These are phyloP conservation scores for Truncatella angustata DNA, from an alignment of 2,329 filamentous ascomycete species.

Conservation along the genomic window DNA sequence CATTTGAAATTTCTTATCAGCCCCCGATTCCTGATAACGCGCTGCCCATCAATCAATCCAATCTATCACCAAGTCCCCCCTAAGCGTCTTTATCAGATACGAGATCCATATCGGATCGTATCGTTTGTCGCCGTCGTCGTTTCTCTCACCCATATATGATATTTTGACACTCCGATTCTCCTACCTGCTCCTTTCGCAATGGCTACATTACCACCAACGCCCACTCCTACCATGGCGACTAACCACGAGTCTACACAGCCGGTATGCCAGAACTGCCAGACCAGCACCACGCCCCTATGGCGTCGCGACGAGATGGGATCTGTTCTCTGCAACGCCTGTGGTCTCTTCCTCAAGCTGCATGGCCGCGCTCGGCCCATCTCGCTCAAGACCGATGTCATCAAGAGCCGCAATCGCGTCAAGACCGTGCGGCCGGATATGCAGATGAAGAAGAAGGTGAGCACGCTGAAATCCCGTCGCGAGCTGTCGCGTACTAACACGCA, in stretches of 20 bases:
- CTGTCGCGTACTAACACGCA: neutral
- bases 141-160: neutral
- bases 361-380: conserved; percentile 90
- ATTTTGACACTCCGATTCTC: neutral
- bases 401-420: conserved; percentile 97
- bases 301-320: conserved; percentile 93
- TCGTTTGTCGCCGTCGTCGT: neutral
- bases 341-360: conserved; percentile 95
- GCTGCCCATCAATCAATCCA: neutral
- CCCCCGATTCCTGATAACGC: conserved; percentile 7
- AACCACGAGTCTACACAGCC: conserved; percentile 71
- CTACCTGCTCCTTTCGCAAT: conserved; percentile 16
- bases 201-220: conserved; percentile 36
- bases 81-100: conserved; percentile 3
- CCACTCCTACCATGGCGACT: conserved; percentile 46
- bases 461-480: neutral
- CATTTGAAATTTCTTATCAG: conserved; percentile 9
- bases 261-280: conserved; percentile 93
- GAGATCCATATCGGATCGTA: too few species aligned
- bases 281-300: conserved; percentile 95
- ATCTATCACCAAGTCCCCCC: neutral
- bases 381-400: conserved; percentile 98
- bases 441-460: conserved; percentile 72
- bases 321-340: conserved; percentile 97
- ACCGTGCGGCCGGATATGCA: conserved; percentile 74